phyloP scores from a whole-genome alignment of 768 basidiomycete genomes.

The Russula sp. region DNA sequence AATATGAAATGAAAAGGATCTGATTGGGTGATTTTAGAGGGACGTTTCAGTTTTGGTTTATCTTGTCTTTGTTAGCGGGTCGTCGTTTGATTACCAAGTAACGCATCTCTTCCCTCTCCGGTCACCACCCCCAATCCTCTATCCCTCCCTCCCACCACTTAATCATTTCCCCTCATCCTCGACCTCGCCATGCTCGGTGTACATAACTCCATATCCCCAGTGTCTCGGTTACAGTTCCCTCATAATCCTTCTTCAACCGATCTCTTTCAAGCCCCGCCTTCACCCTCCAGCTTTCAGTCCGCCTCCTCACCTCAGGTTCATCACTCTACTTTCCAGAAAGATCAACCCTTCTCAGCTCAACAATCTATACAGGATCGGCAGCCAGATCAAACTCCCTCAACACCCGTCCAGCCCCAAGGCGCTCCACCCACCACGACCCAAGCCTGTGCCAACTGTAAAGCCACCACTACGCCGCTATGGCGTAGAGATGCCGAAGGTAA shows the following conservation, averaged over 20 bases:
- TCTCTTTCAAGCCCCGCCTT: slow-evolving; percentile 20
- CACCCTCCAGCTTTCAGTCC: slow-evolving; percentile 18
- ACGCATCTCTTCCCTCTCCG: slow-evolving; percentile 9
- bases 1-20: neutral
- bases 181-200: slow-evolving; percentile 17
- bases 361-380: slow-evolving; percentile 19
- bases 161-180: neutral
- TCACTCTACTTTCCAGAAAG: slow-evolving; percentile 9
- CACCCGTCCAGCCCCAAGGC: slow-evolving; percentile 16
- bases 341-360: slow-evolving; percentile 14
- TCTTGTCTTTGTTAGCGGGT: slow-evolving; percentile 1
- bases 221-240: slow-evolving; percentile 21
- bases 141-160: neutral
- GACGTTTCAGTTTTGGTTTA: neutral
- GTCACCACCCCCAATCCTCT: slow-evolving; percentile 6
- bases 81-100: slow-evolving; percentile 19
- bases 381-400: slow-evolving; percentile 6
- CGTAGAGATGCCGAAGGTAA: slow-evolving; percentile 75
- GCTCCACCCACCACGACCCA: slow-evolving; percentile 5
- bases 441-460: slow-evolving; percentile 66
- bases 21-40: slow-evolving; percentile 22
- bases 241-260: slow-evolving; percentile 20
- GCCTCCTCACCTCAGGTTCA: slow-evolving; percentile 17
- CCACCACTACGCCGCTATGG: slow-evolving; percentile 79
- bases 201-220: slow-evolving; percentile 20